Evolutionary conservation across 169 alveolate genomes (phyloP).

Genomic region (Amoebophrya sp.): DNA sequence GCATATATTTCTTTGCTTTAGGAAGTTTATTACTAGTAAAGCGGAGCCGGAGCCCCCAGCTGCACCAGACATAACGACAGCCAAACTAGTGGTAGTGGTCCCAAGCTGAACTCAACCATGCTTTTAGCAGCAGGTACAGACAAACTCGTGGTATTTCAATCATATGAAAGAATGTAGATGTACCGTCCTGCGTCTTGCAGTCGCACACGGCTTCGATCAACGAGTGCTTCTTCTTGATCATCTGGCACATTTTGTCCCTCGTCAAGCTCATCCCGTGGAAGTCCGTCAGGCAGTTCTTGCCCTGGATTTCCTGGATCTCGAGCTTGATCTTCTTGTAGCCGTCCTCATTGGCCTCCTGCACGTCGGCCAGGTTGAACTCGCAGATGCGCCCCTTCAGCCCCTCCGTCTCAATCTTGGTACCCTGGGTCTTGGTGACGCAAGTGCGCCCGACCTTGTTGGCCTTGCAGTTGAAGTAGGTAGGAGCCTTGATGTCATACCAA

Average conservation of each 20-base stretch:
- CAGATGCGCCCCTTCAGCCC: constrained; percentile 83
- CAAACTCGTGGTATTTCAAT: too few species aligned
- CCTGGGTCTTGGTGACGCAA: constrained; percentile 78
- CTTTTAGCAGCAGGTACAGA: too few species aligned
- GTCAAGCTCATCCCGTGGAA: constrained; percentile 89
- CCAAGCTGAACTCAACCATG: too few species aligned
- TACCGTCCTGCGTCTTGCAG: constrained; percentile 77
- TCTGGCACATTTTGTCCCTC: constrained; percentile 86
- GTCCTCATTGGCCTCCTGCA: constrained; percentile 78
- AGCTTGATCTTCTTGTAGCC: constrained; percentile 85
- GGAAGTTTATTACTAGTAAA: too few species aligned
- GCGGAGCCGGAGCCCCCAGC: too few species aligned
- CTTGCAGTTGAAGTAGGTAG: constrained; percentile 74
- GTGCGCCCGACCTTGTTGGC: constrained; percentile 63
- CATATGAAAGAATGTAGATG: too few species aligned
- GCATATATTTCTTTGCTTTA: too few species aligned
- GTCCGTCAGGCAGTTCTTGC: constrained; percentile 80
- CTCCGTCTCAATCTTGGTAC: constrained; percentile 78
- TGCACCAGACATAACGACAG: too few species aligned
- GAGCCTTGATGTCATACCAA: constrained; percentile 90
- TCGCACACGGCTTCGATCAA: constrained; percentile 86
- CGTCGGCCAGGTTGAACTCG: constrained; percentile 87
- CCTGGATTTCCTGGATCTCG: constrained; percentile 84
- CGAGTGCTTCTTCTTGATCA: constrained; percentile 87
- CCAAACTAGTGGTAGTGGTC: too few species aligned